Conservation (phyloP, 169 alveolate species). For the Blepharisma undulans region DNA sequence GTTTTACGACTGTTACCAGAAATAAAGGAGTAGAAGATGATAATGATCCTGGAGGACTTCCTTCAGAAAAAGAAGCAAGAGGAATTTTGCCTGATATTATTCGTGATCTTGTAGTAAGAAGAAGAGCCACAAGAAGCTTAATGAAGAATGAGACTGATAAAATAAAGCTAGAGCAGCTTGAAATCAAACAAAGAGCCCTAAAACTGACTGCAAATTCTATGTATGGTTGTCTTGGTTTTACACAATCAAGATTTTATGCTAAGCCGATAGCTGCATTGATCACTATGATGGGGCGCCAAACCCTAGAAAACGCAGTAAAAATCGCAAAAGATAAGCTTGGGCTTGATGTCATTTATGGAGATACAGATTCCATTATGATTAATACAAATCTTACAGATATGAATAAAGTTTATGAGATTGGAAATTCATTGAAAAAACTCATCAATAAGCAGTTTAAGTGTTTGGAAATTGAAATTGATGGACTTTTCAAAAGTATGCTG, state of each 20-base stretch:
- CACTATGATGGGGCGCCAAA: conserved; percentile 93
- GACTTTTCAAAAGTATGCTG: conserved; percentile 93
- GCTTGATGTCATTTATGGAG: conserved; percentile 98
- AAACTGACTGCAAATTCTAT: conserved; percentile 98
- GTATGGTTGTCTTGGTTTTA: conserved; percentile 99
- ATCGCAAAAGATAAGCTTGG: conserved; percentile 90
- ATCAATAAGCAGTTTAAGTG: conserved; percentile 93
- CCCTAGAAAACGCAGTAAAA: conserved; percentile 88
- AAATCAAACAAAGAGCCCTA: conserved; percentile 94
- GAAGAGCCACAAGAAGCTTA: conserved; percentile 71
- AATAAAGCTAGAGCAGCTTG: conserved; percentile 81
- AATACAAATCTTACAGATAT: conserved; percentile 87
- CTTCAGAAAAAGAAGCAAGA: conserved; percentile 42
- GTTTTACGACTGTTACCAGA: conserved; percentile 96
- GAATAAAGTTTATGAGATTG: conserved; percentile 88
- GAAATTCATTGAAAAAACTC: conserved; percentile 84
- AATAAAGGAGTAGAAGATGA: conserved; percentile 58
- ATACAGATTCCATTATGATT: conserved; percentile 99
- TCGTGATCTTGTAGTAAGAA: conserved; percentile 83
- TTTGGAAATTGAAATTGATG: conserved; percentile 97
- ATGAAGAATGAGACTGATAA: conserved; percentile 78
- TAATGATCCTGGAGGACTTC: conserved; percentile 54
- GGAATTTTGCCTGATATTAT: conserved; percentile 89
- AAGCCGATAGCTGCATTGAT: conserved; percentile 97
- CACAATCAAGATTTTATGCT: conserved; percentile 96